These are phyloP conservation scores for Colletotrichum kahawae DNA, from an alignment of 2,329 filamentous ascomycete species.

Conservation along the genomic window DNA sequence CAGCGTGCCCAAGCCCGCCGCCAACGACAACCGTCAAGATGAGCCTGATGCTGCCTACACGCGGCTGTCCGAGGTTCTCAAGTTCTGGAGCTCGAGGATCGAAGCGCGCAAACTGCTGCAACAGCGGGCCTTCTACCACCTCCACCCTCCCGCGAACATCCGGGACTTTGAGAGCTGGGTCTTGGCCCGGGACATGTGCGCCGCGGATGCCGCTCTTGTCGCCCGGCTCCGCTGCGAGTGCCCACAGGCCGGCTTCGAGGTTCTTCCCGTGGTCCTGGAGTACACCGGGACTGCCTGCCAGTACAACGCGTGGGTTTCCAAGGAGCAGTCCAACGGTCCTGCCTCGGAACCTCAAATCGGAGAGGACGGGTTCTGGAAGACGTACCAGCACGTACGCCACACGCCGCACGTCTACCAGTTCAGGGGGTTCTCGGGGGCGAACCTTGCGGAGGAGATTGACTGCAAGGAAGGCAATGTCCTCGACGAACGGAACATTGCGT, in stretches of 20 bases:
- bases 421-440: background rate
- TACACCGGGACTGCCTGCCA: constrained; percentile 4
- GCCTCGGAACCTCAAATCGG: background rate
- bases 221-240: background rate
- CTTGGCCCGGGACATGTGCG: background rate
- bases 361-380: background rate
- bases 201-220: background rate
- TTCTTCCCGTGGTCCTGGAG: constrained; percentile 10
- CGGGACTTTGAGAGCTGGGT: background rate
- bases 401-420: background rate
- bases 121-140: constrained; percentile 10
- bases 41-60: background rate
- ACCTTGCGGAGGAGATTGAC: background rate
- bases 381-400: constrained; percentile 11
- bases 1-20: background rate
- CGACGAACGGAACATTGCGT: background rate
- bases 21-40: background rate
- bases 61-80: background rate
- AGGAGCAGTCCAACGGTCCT: background rate
- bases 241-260: constrained; percentile 9
- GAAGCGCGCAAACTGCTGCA: background rate
- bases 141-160: background rate
- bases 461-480: constrained; percentile 5
- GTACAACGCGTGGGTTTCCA: background rate
- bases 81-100: background rate